Evolutionary conservation across 2,329 filamentous ascomycete genomes (phyloP).

Genomic region (Neofusicoccum sp.): DNA sequence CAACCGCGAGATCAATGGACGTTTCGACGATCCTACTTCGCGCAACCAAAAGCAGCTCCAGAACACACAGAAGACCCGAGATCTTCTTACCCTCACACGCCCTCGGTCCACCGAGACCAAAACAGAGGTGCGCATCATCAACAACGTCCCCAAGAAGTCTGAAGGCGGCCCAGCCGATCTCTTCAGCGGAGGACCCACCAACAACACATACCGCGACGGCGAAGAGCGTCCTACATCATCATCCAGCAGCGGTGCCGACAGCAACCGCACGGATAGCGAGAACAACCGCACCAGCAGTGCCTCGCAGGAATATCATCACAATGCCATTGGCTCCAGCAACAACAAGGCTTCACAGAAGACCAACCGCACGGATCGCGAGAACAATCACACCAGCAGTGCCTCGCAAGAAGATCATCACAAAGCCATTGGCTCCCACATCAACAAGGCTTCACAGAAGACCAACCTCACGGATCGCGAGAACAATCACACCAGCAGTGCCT

Average conservation of each 20-base stretch:
- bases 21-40: too few relatives aligned
- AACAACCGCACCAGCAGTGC: too few relatives aligned
- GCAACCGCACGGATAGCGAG: background rate
- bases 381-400: too few relatives aligned
- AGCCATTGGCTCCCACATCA: too few relatives aligned
- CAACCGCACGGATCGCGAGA: background rate
- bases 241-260: background rate
- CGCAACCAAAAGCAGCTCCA: too few relatives aligned
- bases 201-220: background rate
- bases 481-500: too few relatives aligned
- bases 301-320: too few relatives aligned
- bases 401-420: too few relatives aligned
- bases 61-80: background rate
- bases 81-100: background rate
- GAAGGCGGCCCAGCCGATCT: background rate
- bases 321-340: too few relatives aligned
- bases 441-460: too few relatives aligned
- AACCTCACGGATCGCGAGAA: background rate
- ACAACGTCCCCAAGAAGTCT: background rate
- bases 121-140: background rate
- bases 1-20: too few relatives aligned
- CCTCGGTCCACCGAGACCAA: background rate
- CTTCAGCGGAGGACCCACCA: background rate
- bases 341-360: too few relatives aligned
- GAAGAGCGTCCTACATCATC: slow-evolving; percentile 5